These are phyloP conservation scores for Zasmidium cellare DNA, from an alignment of 2,329 filamentous ascomycete species.

Conservation along the genomic window DNA sequence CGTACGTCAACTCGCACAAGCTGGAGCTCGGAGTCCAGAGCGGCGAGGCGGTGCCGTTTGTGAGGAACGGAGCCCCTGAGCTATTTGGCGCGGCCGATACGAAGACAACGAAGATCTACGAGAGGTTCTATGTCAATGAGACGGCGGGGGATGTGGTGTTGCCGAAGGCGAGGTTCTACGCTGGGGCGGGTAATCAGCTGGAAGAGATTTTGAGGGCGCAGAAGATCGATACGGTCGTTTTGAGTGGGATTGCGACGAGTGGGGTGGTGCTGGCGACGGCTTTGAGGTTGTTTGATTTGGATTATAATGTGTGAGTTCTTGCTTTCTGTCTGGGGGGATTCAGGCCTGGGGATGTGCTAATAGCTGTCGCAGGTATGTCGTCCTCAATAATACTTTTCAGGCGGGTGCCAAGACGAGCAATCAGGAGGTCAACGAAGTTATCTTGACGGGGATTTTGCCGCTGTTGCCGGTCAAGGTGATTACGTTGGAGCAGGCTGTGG, in stretches of 20 bases:
- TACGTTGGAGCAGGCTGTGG: conserved; percentile 34
- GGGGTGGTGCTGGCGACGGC: conserved; percentile 46
- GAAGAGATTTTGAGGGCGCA: conserved; percentile 43
- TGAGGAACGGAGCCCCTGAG: conserved; percentile 27
- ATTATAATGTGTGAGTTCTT: conserved; percentile 42
- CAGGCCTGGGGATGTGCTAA: neutral
- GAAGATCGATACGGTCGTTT: conserved; percentile 44
- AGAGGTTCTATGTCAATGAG: conserved; percentile 33
- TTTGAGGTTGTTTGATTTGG: conserved; percentile 46
- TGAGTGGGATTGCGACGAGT: conserved; percentile 43
- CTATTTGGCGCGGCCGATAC: conserved; percentile 27
- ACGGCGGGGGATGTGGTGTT: conserved; percentile 39
- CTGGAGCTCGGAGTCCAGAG: conserved; percentile 36
- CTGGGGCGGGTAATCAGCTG: conserved; percentile 41
- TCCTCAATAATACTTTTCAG: conserved; percentile 35
- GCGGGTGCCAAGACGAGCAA: conserved; percentile 20
- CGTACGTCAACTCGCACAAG: conserved; percentile 35
- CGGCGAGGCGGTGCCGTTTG: conserved; percentile 32
- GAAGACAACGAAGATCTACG: conserved; percentile 34
- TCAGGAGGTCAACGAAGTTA: conserved; percentile 29
- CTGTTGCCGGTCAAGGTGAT: conserved; percentile 34
- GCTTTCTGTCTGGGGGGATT: neutral
- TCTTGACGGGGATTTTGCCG: conserved; percentile 32
- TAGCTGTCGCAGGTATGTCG: conserved; percentile 26
- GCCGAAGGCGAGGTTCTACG: conserved; percentile 47